Conservation (phyloP, 2,329 filamentous ascomycete species). For the Alternaria alternata region DNA sequence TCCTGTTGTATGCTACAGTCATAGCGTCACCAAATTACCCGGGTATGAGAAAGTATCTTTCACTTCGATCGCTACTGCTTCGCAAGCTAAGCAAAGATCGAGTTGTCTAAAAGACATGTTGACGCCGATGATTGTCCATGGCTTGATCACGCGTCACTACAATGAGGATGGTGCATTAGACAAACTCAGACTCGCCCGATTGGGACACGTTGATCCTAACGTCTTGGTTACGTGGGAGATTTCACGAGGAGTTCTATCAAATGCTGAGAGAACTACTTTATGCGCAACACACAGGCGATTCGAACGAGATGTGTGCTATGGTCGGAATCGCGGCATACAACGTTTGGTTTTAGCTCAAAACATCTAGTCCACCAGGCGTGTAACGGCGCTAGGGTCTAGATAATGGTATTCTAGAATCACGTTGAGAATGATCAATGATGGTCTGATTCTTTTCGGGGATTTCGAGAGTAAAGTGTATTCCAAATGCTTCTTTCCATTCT, state of each 20-base stretch:
- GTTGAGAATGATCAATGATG: not conserved
- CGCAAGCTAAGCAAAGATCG: not conserved
- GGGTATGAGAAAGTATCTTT: not conserved
- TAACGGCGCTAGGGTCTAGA: not conserved
- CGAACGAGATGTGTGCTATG: not conserved
- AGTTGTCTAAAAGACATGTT: not conserved
- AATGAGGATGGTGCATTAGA: not conserved
- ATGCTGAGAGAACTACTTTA: not conserved
- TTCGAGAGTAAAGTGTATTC: not conserved
- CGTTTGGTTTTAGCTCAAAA: not conserved
- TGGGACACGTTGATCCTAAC: not conserved
- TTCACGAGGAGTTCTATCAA: not conserved
- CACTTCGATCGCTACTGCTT: not conserved
- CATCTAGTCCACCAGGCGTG: not conserved
- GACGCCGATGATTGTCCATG: not conserved
- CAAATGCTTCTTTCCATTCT: not conserved
- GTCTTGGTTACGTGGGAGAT: not conserved
- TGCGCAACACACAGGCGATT: not conserved
- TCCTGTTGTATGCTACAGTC: not conserved
- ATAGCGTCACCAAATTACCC: not conserved
- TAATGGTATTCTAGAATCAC: not conserved
- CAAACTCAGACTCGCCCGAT: not conserved
- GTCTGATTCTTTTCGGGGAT: not conserved
- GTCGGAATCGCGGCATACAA: not conserved
- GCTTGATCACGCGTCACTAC: not conserved